A percentile compares a stretch with the other conserved stretches of the same genome.
Evolutionary conservation across 2,329 filamentous ascomycete species (phyloP).

Genomic region (Sodiomyces alkalinus): DNA sequence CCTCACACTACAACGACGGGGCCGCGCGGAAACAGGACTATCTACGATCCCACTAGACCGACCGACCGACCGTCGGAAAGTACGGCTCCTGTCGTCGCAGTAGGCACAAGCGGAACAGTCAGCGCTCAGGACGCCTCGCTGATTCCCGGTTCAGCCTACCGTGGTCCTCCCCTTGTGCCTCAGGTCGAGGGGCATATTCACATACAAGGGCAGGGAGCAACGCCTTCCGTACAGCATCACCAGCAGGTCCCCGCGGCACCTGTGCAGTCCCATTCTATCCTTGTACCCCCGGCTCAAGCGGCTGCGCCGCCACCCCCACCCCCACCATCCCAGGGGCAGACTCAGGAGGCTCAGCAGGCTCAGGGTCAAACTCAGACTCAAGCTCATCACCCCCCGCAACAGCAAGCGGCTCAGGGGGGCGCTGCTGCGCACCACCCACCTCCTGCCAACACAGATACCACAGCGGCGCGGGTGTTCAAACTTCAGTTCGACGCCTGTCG

Average conservation of each 20-base stretch:
- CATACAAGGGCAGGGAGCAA: slow-evolving; percentile 3
- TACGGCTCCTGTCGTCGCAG: too few species aligned
- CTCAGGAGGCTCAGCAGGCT: neutral
- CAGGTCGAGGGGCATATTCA: slow-evolving; percentile 5
- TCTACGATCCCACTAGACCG: neutral
- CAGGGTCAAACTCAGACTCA: neutral
- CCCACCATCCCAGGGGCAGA: too few species aligned
- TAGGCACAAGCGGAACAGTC: too few species aligned
- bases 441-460: slow-evolving; percentile 28
- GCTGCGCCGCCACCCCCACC: too few species aligned
- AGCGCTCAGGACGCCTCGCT: neutral
- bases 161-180: neutral
- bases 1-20: neutral
- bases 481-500: slow-evolving; percentile 87
- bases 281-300: too few species aligned
- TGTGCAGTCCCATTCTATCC: slow-evolving; percentile 6
- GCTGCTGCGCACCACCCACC: slow-evolving; percentile 25
- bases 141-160: neutral
- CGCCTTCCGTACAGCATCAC: neutral
- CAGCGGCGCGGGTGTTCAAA: slow-evolving; percentile 67
- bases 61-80: neutral
- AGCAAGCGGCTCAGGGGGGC: slow-evolving; percentile 4
- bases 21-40: neutral
- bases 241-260: slow-evolving; percentile 5
- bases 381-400: neutral